Percentiles rank a stretch among this genome's conserved stretches.
Conservation (phyloP, 352 stramenopile genomes). For the Globisporangium iwayamae region DNA sequence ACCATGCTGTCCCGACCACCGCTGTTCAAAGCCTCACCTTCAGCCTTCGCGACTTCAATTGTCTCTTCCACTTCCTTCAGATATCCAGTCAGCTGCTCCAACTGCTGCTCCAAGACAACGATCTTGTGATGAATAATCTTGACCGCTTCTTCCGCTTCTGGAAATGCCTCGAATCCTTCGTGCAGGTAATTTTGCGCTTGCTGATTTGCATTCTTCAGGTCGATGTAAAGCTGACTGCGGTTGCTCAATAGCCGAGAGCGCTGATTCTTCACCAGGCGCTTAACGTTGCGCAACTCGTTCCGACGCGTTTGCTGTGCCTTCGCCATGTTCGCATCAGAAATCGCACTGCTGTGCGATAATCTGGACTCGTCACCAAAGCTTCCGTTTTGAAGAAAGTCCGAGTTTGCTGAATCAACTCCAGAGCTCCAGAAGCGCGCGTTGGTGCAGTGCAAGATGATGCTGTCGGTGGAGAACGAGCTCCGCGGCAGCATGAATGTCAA, state of each 20-base stretch:
- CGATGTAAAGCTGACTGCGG: conserved; percentile 73
- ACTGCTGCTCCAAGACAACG: conserved; percentile 65
- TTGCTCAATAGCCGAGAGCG: conserved; percentile 78
- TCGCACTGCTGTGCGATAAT: conserved; percentile 31
- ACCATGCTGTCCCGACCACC: conserved; percentile 55
- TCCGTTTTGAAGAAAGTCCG: conserved; percentile 74
- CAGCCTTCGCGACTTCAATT: conserved; percentile 61
- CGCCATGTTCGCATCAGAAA: conserved; percentile 38
- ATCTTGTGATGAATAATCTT: conserved; percentile 85
- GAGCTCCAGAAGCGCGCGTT: conserved; percentile 76
- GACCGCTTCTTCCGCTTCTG: conserved; percentile 73
- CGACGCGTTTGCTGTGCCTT: conserved; percentile 60
- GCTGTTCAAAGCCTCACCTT: conserved; percentile 43
- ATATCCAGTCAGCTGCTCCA: conserved; percentile 60
- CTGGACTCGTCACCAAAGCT: conserved; percentile 62
- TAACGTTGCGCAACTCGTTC: conserved; percentile 65
- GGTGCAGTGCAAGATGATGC: conserved; percentile 70
- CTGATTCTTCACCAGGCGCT: conserved; percentile 80
- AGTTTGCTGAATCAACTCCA: conserved; percentile 50
- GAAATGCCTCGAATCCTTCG: conserved; percentile 72
- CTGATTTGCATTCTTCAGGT: conserved; percentile 78
- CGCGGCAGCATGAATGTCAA: conserved; percentile 71
- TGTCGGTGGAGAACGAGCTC: conserved; percentile 75
- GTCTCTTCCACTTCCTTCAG: conserved; percentile 70
- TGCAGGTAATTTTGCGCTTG: conserved; percentile 83